Evolutionary conservation across 2,329 filamentous ascomycete species (phyloP), one percentile per base, ranked within the genome.

Genomic region (Mollisiaceae sp.): DNA sequence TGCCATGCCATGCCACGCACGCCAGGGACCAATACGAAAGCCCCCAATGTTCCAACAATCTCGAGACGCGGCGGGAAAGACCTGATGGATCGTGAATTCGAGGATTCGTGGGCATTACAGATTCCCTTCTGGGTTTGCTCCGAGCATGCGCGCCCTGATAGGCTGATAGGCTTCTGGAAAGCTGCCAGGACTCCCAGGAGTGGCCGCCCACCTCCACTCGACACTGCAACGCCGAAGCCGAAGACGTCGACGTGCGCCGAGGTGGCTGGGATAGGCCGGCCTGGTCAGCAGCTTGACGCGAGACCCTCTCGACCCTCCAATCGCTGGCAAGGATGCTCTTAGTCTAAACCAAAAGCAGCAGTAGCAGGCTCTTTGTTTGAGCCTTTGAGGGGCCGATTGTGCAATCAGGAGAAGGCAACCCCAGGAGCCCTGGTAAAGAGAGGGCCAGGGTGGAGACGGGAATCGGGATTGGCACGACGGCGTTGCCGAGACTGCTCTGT

Each of bases 51-150:
- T 2, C 5, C 45, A n/a, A n/a, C 15, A 50, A 50, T 8, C 15
- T 50, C 45, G 15, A 18, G 43, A 3, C 27, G 27, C 27, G 27
- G 3, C 27, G 27, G 27, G 27, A 6, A 3, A 32, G 27, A 32
- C 6, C 6, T 32, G 27, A 32, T 32, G 27, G 27, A 32, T 32
- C 27, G 27, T 32, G 27, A 6, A 32, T 32, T 32, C 27, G 27
- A 32, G 27, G 27, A 32, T 32, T 47, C 43, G 20, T 50, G 45
- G 45, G 22, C 45, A 50, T 22, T 4, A 22, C 9, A 50, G 45
- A 50, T 50, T 50, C 45, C 45, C 22, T 50, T 22, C 9, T 50
- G 45, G 45, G 45, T 50, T 27, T 43, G 41, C 45, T 50, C 45
- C 45, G 45, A 24, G 45, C n/a, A 24, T 9, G 12, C 45, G 15